A percentile compares a stretch with the other conserved stretches of the same genome.
Evolutionary conservation across 1,284 basidiomycete genomes (phyloP).

Genomic region (Ganoderma lingzhi): DNA sequence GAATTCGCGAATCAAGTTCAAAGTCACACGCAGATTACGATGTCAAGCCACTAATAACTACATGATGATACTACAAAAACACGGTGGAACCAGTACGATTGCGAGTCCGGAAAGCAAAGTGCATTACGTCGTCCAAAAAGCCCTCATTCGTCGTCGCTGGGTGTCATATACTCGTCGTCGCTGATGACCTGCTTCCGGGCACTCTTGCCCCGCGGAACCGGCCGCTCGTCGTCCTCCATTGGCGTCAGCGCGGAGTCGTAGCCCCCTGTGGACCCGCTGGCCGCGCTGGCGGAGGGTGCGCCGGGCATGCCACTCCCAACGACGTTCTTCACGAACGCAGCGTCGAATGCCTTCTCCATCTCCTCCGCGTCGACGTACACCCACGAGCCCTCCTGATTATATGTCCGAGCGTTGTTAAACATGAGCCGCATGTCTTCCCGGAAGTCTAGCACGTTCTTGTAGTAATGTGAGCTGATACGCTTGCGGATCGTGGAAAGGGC

Average conservation of each 20-base stretch:
- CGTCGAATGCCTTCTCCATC: conserved; percentile 88
- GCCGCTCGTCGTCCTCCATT: conserved; percentile 79
- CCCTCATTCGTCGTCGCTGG: conserved; percentile 47
- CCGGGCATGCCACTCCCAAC: conserved; percentile 78
- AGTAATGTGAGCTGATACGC: conserved; percentile 75
- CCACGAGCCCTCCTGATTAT: conserved; percentile 90
- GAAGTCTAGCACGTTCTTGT: conserved; percentile 82
- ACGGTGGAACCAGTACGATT: background rate
- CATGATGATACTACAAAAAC: conserved; percentile 18
- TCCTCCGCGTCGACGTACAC: conserved; percentile 94
- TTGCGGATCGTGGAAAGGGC: conserved; percentile 90
- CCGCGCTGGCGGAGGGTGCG: conserved; percentile 52
- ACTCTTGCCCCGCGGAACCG: conserved; percentile 55
- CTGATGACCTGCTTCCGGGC: conserved; percentile 76
- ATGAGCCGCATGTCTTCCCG: conserved; percentile 88
- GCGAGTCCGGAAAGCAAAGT: conserved; percentile 2
- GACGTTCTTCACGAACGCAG: conserved; percentile 65
- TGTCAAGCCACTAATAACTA: conserved; percentile 18
- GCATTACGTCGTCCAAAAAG: background rate
- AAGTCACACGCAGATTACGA: conserved; percentile 9
- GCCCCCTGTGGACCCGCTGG: conserved; percentile 51
- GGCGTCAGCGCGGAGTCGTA: conserved; percentile 77
- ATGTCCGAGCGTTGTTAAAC: conserved; percentile 93
- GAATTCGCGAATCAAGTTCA: background rate
- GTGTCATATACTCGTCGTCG: conserved; percentile 68